Base-by-base conservation (phyloP, 768 basidiomycete species). In the Suillus spraguei region DNA sequence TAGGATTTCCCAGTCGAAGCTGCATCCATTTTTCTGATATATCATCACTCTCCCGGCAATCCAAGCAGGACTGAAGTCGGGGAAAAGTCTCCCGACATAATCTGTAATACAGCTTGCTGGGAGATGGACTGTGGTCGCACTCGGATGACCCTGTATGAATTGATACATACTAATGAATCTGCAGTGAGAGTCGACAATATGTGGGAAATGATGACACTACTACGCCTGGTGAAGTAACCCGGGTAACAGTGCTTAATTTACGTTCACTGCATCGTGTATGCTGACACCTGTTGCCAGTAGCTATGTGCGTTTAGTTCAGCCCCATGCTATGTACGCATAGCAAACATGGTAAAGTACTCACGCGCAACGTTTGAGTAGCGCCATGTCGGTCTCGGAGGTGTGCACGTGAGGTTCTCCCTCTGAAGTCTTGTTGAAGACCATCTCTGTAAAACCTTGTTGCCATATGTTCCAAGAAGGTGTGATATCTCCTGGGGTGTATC, bases 371-470 rank as follows among this genome's bases (percentile, higher is more conserved):
- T 76, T 63, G 38, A 78, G 62, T 16, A 83, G 54, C 0, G 65
- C 70, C 14, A 24, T 41, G 4, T 76, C 68, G 6, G 82, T 80
- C 54, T 36, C 64, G 11, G 74, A 62, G 14, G 68, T 28, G 39
- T 73, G 50, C 1, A 84, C 72, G 41, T 75, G 67, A 3, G 81
- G 72, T 24, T 52, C 60, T 14, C 68, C 71, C 22, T 63, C 62
- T 20, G 61, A 60, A 5, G 66, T 69, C 62, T 69, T 61, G 63
- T 83, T 84, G 66, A 84, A 86, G 6, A 83, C 59, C 80, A 86
- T 83, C 69, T 84, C 83, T 3, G 66, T 68, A 0, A 63, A 64
- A 3, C 64, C 66, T 1, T 63, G 69, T 2, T 22, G n/a, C 62
- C 60, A 71, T n/a, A 7, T 24, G 8, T 50, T 59, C 74, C 71